These are phyloP conservation scores for Citrullus mucosospermus DNA, from an alignment of 306 rosid species.

Conservation along the genomic window DNA sequence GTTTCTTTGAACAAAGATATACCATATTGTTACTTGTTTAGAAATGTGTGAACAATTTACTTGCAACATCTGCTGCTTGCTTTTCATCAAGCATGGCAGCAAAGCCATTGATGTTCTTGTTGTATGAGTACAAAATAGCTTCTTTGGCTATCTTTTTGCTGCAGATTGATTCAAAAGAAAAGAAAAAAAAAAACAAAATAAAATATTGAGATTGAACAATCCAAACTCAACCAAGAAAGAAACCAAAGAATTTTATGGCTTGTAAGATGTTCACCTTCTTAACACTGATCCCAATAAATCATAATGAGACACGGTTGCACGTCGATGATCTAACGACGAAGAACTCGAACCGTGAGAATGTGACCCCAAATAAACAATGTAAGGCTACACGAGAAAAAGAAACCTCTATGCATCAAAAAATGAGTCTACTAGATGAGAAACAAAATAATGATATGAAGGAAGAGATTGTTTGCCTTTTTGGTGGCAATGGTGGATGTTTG, in stretches of 20 bases:
- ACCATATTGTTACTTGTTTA: not conserved
- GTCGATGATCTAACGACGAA: not conserved
- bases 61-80: not conserved
- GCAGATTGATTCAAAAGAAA: not conserved
- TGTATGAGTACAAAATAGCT: not conserved
- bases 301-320: not conserved
- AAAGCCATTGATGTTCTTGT: not conserved
- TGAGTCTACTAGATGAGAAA: not conserved
- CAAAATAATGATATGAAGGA: not conserved
- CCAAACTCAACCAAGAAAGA: not conserved
- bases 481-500: not conserved
- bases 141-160: not conserved
- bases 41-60: not conserved
- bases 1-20: not conserved
- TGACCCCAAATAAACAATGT: slow-evolving; percentile 2
- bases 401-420: not conserved
- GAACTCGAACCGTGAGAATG: not conserved
- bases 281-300: not conserved
- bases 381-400: not conserved
- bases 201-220: not conserved
- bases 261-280: not conserved
- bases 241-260: not conserved
- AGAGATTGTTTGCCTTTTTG: not conserved
- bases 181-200: not conserved
- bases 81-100: slow-evolving; percentile 3